Evolutionary conservation across 495 filamentous ascomycete genomes (phyloP).

Genomic region (Neurospora sp.): DNA sequence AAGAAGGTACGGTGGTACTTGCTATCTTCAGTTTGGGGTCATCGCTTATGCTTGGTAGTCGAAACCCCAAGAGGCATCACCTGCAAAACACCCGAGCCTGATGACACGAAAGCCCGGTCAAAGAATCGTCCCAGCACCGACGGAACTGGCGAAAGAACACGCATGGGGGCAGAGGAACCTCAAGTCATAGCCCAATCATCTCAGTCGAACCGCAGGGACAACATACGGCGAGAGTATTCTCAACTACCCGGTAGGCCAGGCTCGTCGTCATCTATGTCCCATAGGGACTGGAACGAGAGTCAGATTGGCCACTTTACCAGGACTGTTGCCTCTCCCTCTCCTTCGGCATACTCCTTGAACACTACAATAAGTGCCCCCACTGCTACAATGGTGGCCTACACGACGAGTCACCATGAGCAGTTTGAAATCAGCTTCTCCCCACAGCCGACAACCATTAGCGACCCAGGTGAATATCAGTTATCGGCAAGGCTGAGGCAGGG

Average conservation of each 20-base stretch:
- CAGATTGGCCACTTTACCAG: background rate
- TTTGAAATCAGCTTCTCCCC: background rate
- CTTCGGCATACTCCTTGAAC: background rate
- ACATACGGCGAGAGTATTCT: background rate
- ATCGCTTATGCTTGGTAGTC: slow-evolving; percentile 3
- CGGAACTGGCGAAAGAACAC: background rate
- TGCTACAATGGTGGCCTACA: background rate
- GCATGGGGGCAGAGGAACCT: background rate
- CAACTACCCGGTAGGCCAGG: background rate
- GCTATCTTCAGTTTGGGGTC: background rate
- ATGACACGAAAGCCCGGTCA: background rate
- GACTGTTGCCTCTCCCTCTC: background rate
- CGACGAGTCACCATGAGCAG: background rate
- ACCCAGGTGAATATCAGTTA: background rate
- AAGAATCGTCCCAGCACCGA: background rate
- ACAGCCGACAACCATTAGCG: background rate
- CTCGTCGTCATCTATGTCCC: background rate
- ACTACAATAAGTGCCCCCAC: background rate
- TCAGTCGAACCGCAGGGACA: background rate
- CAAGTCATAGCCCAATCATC: background rate
- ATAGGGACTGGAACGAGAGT: background rate
- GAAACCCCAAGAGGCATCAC: slow-evolving; percentile 3
- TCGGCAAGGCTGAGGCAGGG: background rate
- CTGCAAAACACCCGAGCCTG: slow-evolving; percentile 9
- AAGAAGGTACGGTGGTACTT: background rate